Evolutionary conservation across 192 early-diverging fungal genomes (phyloP).

Genomic region (Backusella tuberculispora): DNA sequence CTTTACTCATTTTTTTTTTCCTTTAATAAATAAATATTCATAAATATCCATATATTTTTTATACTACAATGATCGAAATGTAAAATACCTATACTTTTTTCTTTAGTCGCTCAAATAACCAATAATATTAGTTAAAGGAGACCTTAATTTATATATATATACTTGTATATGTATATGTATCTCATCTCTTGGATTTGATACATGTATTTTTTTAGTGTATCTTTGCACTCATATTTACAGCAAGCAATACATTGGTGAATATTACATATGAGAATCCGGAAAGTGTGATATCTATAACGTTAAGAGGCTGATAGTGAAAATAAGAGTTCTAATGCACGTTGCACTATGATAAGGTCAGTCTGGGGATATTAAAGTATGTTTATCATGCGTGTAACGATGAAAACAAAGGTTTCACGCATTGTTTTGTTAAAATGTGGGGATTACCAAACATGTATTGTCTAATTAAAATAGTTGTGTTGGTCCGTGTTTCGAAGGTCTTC

Average conservation of each 20-base stretch:
- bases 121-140: too few species aligned
- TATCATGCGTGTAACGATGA: not conserved
- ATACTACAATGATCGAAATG: not conserved
- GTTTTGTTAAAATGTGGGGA: not conserved
- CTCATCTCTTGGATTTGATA: too few species aligned
- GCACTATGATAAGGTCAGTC: not conserved
- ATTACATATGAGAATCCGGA: not conserved
- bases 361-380: conserved; percentile 4
- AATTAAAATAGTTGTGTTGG: not conserved
- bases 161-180: too few species aligned
- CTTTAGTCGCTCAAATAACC: not conserved
- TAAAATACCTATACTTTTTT: not conserved
- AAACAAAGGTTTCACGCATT: not conserved
- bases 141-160: too few species aligned
- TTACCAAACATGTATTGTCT: not conserved
- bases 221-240: not conserved
- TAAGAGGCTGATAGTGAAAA: not conserved
- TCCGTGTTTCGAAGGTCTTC: not conserved
- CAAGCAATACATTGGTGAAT: not conserved
- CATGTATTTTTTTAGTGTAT: too few species aligned
- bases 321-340: not conserved
- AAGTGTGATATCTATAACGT: not conserved
- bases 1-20: not conserved
- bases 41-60: not conserved
- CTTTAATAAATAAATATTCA: not conserved